Evolutionary conservation across 768 basidiomycete genomes (phyloP).

Genomic region (Crassisporium funariophilum): DNA sequence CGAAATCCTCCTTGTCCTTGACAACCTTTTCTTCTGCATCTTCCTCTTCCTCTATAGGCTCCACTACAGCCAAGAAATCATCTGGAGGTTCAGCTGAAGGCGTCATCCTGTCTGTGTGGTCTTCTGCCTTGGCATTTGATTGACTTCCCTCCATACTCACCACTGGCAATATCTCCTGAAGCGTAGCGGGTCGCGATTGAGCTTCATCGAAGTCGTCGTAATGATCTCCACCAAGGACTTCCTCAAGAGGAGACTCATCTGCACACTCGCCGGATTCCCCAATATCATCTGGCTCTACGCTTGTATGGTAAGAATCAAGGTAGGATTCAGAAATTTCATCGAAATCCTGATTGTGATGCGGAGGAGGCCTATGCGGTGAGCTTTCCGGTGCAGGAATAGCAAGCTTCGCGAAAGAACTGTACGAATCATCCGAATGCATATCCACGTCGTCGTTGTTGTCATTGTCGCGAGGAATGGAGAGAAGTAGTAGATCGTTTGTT

Average conservation of each 20-base stretch:
- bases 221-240: too few relatives aligned
- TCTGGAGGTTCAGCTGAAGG: not conserved
- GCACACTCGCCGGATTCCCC: too few relatives aligned
- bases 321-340: not conserved
- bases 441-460: conserved; percentile 6
- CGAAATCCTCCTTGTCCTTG: conserved; percentile 31
- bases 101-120: not conserved
- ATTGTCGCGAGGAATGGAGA: not conserved
- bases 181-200: too few relatives aligned
- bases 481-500: conserved; percentile 3
- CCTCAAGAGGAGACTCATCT: too few relatives aligned
- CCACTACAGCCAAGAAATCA: conserved; percentile 5
- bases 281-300: too few relatives aligned
- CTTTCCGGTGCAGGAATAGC: conserved; percentile 15
- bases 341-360: not conserved
- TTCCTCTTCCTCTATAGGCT: conserved; percentile 8
- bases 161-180: too few relatives aligned
- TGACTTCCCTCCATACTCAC: too few relatives aligned
- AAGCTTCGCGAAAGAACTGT: conserved; percentile 9
- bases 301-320: not conserved
- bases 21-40: conserved; percentile 4
- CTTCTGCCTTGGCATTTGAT: too few relatives aligned
- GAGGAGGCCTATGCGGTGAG: conserved; percentile 10
- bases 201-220: too few relatives aligned
- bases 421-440: conserved; percentile 11